Percentiles rank a stretch among this genome's conserved stretches.
These are phyloP conservation scores for Quercus berberidifolia DNA, from an alignment of 306 rosid species.

Conservation along the genomic window DNA sequence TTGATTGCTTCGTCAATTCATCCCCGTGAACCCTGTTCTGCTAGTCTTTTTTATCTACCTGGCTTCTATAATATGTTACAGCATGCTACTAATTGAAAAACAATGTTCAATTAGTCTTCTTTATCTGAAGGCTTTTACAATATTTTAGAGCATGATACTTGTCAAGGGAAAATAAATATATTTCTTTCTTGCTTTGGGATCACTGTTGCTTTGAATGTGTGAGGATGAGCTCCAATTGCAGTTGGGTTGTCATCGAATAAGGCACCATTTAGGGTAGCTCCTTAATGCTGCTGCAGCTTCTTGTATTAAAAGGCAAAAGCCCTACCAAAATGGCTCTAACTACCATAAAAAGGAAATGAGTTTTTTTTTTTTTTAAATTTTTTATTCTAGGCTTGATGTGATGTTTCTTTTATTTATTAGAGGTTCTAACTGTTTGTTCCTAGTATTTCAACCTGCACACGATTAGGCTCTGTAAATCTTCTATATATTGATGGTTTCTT, in stretches of 20 bases:
- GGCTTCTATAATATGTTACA: not conserved
- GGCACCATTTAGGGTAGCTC: not conserved
- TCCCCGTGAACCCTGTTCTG: constrained; percentile 8
- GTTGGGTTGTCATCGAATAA: not conserved
- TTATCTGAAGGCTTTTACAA: not conserved
- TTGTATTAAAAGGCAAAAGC: not conserved
- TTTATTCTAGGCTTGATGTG: not conserved
- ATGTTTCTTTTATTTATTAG: not conserved
- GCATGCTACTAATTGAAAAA: not conserved
- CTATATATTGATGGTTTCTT: not conserved
- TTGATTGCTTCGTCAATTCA: not conserved
- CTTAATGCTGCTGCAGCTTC: not conserved
- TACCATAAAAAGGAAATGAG: not conserved
- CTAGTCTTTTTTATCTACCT: not conserved
- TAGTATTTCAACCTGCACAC: not conserved
- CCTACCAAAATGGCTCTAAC: not conserved
- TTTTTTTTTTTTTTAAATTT: not conserved
- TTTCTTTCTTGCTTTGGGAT: not conserved
- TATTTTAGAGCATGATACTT: not conserved
- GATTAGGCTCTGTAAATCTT: not conserved
- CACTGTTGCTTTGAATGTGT: not conserved
- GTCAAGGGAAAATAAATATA: not conserved
- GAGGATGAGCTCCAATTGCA: not conserved
- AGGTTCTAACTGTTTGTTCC: not conserved
- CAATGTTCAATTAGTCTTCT: not conserved